Evolutionary conservation across 2,329 filamentous ascomycete genomes (phyloP).

Genomic region (Elsinoe ampelina): DNA sequence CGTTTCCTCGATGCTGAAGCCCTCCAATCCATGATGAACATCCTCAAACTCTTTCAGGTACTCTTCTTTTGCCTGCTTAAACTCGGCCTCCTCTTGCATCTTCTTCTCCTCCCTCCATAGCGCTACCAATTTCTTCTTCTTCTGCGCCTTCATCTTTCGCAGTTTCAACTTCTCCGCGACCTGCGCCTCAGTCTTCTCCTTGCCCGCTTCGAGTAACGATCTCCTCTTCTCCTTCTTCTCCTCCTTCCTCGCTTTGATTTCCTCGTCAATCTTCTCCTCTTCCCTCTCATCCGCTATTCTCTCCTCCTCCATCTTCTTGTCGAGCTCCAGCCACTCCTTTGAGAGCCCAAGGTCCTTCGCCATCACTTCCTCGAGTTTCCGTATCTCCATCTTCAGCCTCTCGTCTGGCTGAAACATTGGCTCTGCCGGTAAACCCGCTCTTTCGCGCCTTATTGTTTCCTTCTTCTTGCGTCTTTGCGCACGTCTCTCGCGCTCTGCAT

Average conservation of each 20-base stretch:
- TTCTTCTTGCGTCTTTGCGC: background rate
- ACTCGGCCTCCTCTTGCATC: background rate
- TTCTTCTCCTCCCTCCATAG: background rate
- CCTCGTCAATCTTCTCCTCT: background rate
- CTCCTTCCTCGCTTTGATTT: background rate
- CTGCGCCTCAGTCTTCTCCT: background rate
- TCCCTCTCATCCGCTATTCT: background rate
- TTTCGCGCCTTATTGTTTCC: background rate
- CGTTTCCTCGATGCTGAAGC: background rate
- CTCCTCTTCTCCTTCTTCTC: background rate
- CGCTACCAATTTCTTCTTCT: conserved; percentile 4
- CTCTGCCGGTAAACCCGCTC: background rate
- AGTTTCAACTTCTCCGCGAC: background rate
- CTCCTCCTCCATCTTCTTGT: background rate
- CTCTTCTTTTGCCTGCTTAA: background rate
- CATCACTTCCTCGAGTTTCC: background rate
- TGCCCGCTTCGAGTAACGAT: background rate
- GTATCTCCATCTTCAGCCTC: background rate
- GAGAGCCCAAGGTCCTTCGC: background rate
- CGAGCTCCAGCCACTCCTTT: background rate
- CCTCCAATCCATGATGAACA: background rate
- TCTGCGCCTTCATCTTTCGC: background rate
- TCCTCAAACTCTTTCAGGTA: background rate
- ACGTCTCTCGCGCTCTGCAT: background rate
- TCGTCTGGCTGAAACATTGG: background rate